phyloP scores from a whole-genome alignment of 1,284 basidiomycete species.

The Cryptococcus sp. region DNA sequence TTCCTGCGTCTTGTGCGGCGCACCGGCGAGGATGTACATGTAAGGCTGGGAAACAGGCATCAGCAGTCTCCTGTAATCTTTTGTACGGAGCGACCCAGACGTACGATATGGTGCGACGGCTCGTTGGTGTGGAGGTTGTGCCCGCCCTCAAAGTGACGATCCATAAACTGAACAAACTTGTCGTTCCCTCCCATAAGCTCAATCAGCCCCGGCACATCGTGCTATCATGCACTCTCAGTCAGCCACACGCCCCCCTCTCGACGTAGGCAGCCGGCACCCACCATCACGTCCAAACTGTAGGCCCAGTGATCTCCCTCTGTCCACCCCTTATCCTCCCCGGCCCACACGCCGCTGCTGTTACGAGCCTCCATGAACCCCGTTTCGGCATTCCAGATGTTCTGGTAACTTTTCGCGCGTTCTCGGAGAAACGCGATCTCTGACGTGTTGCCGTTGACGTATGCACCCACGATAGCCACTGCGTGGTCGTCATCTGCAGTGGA shows the following conservation, averaged over 20 bases:
- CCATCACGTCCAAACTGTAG: conserved; percentile 67
- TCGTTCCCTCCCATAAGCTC: conserved; percentile 62
- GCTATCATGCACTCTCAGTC: conserved; percentile 29
- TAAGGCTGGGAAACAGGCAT: conserved; percentile 56
- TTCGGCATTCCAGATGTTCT: conserved; percentile 64
- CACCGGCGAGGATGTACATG: conserved; percentile 67
- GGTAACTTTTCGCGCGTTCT: conserved; percentile 58
- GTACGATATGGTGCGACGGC: conserved; percentile 51
- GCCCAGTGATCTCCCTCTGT: conserved; percentile 82
- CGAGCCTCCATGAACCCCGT: conserved; percentile 80
- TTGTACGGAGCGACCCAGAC: conserved; percentile 2
- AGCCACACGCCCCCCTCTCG: neutral
- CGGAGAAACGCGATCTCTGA: conserved; percentile 59
- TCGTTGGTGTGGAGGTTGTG: conserved; percentile 83
- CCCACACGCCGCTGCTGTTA: conserved; percentile 66
- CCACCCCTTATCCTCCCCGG: conserved; percentile 67
- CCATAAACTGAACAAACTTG: conserved; percentile 64
- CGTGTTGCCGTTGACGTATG: conserved; percentile 22
- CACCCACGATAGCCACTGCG: conserved; percentile 64
- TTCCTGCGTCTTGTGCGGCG: conserved; percentile 65
- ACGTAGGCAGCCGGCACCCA: conserved; percentile 10
- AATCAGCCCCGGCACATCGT: conserved; percentile 63
- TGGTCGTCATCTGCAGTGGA: conserved; percentile 66
- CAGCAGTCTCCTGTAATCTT: neutral
- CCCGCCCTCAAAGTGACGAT: conserved; percentile 72